These are phyloP conservation scores for Eucalyptus globulus DNA, from an alignment of 345 rosid species.

Conservation along the genomic window DNA sequence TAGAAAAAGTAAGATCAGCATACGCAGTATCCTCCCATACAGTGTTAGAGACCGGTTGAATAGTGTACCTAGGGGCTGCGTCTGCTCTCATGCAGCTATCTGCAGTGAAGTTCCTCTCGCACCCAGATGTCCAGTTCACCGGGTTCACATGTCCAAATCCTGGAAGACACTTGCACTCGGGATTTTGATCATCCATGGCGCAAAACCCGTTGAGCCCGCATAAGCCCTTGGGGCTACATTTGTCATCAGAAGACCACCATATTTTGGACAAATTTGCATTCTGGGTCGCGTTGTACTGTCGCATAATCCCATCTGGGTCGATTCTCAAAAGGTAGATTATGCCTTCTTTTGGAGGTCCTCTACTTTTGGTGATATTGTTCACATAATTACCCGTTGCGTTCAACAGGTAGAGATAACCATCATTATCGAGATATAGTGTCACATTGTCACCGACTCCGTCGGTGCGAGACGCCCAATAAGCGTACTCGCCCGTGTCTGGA, in stretches of 20 bases:
- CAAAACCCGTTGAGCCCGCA: slow-evolving; percentile 1
- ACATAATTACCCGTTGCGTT: neutral
- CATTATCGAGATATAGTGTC: neutral
- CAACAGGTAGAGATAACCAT: slow-evolving; percentile 1
- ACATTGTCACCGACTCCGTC: neutral
- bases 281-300: neutral
- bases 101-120: neutral
- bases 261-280: neutral
- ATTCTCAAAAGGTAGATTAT: neutral
- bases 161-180: neutral
- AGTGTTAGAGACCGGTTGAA: neutral
- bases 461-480: neutral
- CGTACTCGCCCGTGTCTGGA: neutral
- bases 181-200: neutral
- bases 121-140: neutral
- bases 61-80: neutral
- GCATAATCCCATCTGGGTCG: slow-evolving; percentile 2
- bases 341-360: neutral
- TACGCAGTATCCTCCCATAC: neutral
- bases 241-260: neutral
- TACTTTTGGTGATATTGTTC: neutral
- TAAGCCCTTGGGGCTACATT: neutral
- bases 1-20: neutral
- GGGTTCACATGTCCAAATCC: neutral
- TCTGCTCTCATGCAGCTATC: neutral